These are phyloP conservation scores for Trapa incisa DNA, from an alignment of 345 rosid genomes.

Conservation along the genomic window DNA sequence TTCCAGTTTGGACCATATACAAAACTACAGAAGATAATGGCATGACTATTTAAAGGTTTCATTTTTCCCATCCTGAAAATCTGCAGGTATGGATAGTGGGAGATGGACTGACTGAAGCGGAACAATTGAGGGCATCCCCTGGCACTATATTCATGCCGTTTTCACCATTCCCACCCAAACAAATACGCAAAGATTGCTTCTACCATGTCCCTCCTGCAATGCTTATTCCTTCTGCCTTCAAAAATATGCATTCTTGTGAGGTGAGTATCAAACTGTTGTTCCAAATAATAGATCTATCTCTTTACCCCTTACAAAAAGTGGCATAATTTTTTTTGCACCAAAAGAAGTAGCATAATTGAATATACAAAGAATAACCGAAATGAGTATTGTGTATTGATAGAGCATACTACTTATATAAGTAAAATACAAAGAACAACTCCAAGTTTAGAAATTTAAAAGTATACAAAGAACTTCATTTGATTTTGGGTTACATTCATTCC, in stretches of 20 bases:
- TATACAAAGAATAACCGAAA: no score
- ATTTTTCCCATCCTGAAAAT: not conserved
- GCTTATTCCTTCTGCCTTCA: constrained; percentile 32
- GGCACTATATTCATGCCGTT: constrained; percentile 43
- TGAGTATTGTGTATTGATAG: no score
- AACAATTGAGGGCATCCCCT: constrained; percentile 33
- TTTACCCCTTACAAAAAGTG: no score
- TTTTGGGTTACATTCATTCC: no score
- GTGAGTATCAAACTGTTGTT: constrained; percentile 15
- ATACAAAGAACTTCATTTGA: no score
- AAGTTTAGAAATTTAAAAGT: no score
- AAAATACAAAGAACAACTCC: no score
- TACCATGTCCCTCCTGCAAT: constrained; percentile 51
- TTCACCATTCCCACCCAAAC: constrained; percentile 39
- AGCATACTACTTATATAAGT: no score
- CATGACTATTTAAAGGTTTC: not conserved
- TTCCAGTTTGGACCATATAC: not conserved
- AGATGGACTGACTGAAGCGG: constrained; percentile 35
- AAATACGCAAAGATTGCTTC: constrained; percentile 37
- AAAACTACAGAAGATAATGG: no score
- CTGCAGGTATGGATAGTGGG: constrained; percentile 54
- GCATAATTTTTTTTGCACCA: no score
- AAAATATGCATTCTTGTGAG: constrained; percentile 53
- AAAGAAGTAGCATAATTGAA: no score
- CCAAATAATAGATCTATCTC: no score